Evolutionary conservation across 2,329 filamentous ascomycete species (phyloP), one percentile per base, ranked within the genome.

Genomic region (Anthostomella pinea): DNA sequence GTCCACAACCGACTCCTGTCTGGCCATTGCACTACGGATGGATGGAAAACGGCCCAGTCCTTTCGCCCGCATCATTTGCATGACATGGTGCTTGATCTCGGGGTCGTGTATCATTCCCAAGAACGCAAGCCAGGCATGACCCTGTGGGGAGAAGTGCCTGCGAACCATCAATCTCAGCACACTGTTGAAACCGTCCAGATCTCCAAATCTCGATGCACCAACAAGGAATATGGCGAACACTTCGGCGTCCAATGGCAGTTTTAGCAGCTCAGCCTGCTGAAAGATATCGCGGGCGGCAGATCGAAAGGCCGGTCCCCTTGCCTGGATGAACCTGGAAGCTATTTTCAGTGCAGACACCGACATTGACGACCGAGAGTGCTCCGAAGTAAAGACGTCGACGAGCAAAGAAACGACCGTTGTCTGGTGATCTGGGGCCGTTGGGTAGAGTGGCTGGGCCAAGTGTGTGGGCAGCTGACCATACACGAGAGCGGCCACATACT

Each of bases 1-100:
- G 26, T 54, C 37, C 8, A 44, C n/a, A 1, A 50, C 20, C 4
- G 43, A 45, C 21, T 47, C 49, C 17, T 58, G 45, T 19, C 48
- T 47, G 19, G 48, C 54, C 13, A 58, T 30, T 33, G 51, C 46
- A 28, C 33, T 41, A 8, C 43, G 40, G 15, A 52, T 34, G 8
- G 47, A 39, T 9, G 39, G 42, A 27, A 51, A 43, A 11, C 37
- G 50, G 28, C 41, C 33, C 3, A 60, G 38, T 5, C 49, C 46
- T 18, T 46, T 50, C 13, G 23, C 29, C 21, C 18, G 39, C 49
- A 60, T 50, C 28, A 25, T 72, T 39, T 58, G 60, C 32, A 71
- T 64, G 45, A 79, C 69, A 37, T 75, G 69, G 9, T 63, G 56
- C 33, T 69, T 56, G 30, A 56, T 43, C 24, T 63, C 47, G 35